phyloP scores from a whole-genome alignment of 2,329 filamentous ascomycete genomes.

The Mycosphaerella arachidis region DNA sequence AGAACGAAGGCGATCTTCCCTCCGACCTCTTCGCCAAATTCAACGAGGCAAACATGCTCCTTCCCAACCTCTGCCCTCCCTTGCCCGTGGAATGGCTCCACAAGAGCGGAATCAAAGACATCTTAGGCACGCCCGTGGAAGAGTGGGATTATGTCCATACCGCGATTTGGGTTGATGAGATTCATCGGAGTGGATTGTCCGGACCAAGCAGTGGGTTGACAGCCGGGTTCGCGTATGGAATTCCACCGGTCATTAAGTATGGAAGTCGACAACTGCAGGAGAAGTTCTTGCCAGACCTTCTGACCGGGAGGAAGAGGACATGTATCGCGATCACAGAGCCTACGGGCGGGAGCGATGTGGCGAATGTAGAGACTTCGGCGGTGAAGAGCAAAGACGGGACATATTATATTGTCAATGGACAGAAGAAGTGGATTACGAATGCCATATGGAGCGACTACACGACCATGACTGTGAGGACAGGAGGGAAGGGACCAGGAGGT shows the following conservation, averaged over 20 bases:
- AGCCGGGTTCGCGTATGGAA: constrained; percentile 65
- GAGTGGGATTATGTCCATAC: constrained; percentile 69
- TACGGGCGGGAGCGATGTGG: constrained; percentile 66
- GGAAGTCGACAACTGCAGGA: constrained; percentile 58
- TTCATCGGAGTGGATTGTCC: constrained; percentile 59
- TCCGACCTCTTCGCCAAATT: constrained; percentile 61
- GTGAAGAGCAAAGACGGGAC: constrained; percentile 58
- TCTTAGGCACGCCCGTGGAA: constrained; percentile 64
- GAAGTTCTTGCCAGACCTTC: constrained; percentile 60
- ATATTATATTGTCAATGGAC: constrained; percentile 65
- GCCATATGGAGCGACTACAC: constrained; percentile 65
- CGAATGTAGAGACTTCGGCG: constrained; percentile 66
- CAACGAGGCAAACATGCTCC: constrained; percentile 61
- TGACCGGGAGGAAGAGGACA: constrained; percentile 60
- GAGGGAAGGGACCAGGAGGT: constrained; percentile 42
- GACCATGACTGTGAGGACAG: constrained; percentile 60
- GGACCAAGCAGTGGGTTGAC: constrained; percentile 61
- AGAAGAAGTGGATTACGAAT: constrained; percentile 76
- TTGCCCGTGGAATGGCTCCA: constrained; percentile 65
- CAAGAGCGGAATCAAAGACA: constrained; percentile 59
- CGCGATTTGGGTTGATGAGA: constrained; percentile 66
- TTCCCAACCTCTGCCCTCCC: constrained; percentile 64
- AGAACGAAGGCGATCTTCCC: constrained; percentile 37
- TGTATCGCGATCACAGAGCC: constrained; percentile 78
- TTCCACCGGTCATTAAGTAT: constrained; percentile 67